phyloP scores from a whole-genome alignment of 495 filamentous ascomycete genomes.

The Arthonia radiata region DNA sequence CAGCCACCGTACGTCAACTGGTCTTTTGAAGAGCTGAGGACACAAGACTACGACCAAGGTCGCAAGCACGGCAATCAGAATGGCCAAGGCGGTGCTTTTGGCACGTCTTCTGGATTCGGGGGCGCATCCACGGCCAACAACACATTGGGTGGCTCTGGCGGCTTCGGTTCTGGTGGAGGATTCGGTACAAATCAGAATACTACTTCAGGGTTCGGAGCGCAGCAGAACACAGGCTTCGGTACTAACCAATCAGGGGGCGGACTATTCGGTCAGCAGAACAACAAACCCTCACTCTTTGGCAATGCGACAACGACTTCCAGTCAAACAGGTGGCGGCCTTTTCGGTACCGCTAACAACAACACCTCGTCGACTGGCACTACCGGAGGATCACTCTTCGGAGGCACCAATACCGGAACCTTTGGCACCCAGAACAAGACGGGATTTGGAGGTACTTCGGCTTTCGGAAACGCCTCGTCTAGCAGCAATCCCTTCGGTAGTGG shows the following conservation, averaged over 20 bases:
- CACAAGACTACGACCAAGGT: slow-evolving; percentile 75
- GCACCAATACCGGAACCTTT: slow-evolving; percentile 8
- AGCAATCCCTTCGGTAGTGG: slow-evolving; percentile 11
- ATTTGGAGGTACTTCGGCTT: too few species aligned
- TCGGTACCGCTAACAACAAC: slow-evolving; percentile 15
- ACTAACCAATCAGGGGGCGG: slow-evolving; percentile 18
- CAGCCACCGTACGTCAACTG: slow-evolving; percentile 68
- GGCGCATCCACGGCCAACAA: slow-evolving; percentile 20
- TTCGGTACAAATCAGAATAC: slow-evolving; percentile 15
- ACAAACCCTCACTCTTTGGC: slow-evolving; percentile 12
- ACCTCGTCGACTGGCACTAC: slow-evolving; percentile 16
- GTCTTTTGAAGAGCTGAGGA: slow-evolving; percentile 71
- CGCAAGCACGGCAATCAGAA: slow-evolving; percentile 56
- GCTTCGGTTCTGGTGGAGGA: too few species aligned
- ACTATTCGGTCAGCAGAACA: slow-evolving; percentile 21
- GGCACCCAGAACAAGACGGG: too few species aligned
- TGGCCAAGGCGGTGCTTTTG: slow-evolving; percentile 67
- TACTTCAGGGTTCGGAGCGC: slow-evolving; percentile 15
- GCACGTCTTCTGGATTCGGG: slow-evolving; percentile 35
- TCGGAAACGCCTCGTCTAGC: too few species aligned
- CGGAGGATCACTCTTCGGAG: slow-evolving; percentile 25
- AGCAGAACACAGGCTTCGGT: slow-evolving; percentile 9
- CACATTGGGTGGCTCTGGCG: too few species aligned
- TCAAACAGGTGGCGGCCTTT: slow-evolving; percentile 19
- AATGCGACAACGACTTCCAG: slow-evolving; percentile 12